Evolutionary conservation across 1,284 basidiomycete genomes (phyloP).

Genomic region (Cryptococcus wingfieldii): DNA sequence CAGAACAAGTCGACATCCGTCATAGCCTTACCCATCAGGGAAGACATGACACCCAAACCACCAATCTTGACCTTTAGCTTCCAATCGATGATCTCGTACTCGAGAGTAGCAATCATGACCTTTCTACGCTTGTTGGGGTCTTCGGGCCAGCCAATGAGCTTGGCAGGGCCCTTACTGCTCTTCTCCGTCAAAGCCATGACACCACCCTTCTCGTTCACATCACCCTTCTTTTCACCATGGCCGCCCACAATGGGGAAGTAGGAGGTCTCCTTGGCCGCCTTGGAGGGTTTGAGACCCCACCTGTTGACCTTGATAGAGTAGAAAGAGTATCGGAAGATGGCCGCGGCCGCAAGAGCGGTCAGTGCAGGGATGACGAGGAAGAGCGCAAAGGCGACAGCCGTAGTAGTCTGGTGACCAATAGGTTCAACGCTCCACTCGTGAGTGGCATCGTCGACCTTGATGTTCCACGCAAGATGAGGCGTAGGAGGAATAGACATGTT

Average conservation of each 20-base stretch:
- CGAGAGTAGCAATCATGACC: slow-evolving; percentile 82
- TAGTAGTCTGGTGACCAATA: slow-evolving; percentile 71
- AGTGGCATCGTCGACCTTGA: slow-evolving; percentile 69
- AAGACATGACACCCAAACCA: slow-evolving; percentile 93
- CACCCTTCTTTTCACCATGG: slow-evolving; percentile 56
- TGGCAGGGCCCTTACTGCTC: slow-evolving; percentile 54
- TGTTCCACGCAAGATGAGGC: slow-evolving; percentile 73
- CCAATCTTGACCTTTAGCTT: slow-evolving; percentile 95
- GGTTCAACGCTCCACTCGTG: slow-evolving; percentile 73
- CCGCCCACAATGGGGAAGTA: slow-evolving; percentile 55
- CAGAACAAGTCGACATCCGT: slow-evolving; percentile 87
- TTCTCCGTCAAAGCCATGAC: slow-evolving; percentile 56
- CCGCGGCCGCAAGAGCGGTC: slow-evolving; percentile 73
- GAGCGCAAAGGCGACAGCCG: slow-evolving; percentile 77
- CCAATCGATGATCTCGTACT: slow-evolving; percentile 95
- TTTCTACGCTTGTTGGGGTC: slow-evolving; percentile 81
- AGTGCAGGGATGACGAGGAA: slow-evolving; percentile 74
- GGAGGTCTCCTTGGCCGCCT: slow-evolving; percentile 48
- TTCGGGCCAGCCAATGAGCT: slow-evolving; percentile 88
- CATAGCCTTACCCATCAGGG: slow-evolving; percentile 94
- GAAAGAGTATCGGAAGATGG: slow-evolving; percentile 89
- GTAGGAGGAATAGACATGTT: slow-evolving; percentile 65
- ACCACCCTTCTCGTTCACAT: slow-evolving; percentile 42
- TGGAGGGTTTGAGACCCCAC: slow-evolving; percentile 68
- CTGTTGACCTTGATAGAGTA: slow-evolving; percentile 91